Base-by-base conservation (phyloP, 768 basidiomycete species). In the Psilocybe subaeruginosa region DNA sequence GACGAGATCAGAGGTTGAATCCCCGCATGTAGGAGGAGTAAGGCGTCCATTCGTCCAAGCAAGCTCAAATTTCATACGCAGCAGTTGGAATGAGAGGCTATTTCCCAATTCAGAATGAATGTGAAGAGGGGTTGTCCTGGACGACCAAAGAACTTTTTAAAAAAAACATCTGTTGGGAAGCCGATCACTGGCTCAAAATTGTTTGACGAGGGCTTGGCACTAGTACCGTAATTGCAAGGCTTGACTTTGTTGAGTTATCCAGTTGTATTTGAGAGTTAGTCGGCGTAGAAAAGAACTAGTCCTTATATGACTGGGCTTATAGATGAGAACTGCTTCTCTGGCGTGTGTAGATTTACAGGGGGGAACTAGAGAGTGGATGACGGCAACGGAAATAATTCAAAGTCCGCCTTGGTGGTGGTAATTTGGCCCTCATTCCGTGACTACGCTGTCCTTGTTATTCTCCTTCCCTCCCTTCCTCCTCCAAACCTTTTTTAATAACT, bases 341-440 rank as follows among this genome's bases (percentile, higher is more conserved):
- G 30, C 16, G 45, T 35, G 51, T 31, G 51, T 35, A 37, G 51
- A 35, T 51, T 51, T 27, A 2, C 14, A 37, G 56, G 35, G 46
- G 56, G 39, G 37, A 52, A 12, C 14, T 8, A 14, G 50, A 52
- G 51, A 30, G 51, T 19, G 43, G 16, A 16, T 27, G 53, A 50
- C 61, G 41, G 19, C 54, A 58, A 54, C 23, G 56, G 61, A 23
- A 45, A 19, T 11, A 43, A 63, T 63, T 63, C 33, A 63, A 63
- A 63, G 57, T 63, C 62, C 62, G 62, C 51, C 33, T 12, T 14
- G 41, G 11, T 45, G 43, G 47, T 52, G 30, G 61, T 62, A 37
- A 62, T 59, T 39, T 45, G 50, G 5, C 30, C 56, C 29, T 46
- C 50, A 45, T 47, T 43, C 46, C 51, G 51, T 58, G 61, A 58